Conservation (phyloP, 2,329 filamentous ascomycete genomes). For the Ophiocordyceps robertsii region DNA sequence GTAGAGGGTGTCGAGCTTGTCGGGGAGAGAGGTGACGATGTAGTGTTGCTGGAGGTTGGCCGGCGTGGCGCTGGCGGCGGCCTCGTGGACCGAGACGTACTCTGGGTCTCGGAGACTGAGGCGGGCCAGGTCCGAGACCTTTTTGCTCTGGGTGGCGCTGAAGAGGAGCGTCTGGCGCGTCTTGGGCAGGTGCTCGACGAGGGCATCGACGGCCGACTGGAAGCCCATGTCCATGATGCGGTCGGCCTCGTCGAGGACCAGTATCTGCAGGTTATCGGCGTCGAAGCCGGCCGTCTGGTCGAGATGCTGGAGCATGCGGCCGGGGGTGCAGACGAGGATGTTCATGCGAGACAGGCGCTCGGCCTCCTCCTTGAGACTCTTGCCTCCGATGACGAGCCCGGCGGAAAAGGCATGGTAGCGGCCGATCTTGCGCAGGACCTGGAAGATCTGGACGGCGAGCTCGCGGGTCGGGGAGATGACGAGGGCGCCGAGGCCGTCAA, state of each 20-base stretch:
- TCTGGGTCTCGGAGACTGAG: constrained; percentile 82
- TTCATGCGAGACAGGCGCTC: constrained; percentile 86
- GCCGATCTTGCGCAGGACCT: constrained; percentile 82
- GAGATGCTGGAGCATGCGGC: constrained; percentile 87
- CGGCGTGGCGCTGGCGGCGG: constrained; percentile 67
- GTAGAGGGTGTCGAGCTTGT: constrained; percentile 86
- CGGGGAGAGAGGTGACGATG: constrained; percentile 66
- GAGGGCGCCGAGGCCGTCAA: constrained; percentile 82
- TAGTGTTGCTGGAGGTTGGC: constrained; percentile 82
- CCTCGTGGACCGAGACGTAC: constrained; percentile 88
- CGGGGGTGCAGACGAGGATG: constrained; percentile 89
- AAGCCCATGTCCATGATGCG: constrained; percentile 98
- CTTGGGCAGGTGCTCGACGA: constrained; percentile 80
- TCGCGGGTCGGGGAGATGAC: constrained; percentile 92
- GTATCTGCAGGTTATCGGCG: constrained; percentile 78
- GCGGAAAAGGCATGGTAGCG: constrained; percentile 83
- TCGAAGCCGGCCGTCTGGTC: constrained; percentile 87
- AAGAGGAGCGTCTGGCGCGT: constrained; percentile 86
- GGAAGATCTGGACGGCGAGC: constrained; percentile 91
- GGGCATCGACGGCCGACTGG: constrained; percentile 76
- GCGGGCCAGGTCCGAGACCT: constrained; percentile 80
- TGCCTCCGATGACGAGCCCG: constrained; percentile 85
- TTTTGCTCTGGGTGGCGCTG: constrained; percentile 90
- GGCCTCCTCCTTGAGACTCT: constrained; percentile 75
- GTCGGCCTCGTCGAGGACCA: constrained; percentile 92